Conservation (phyloP, 2,329 filamentous ascomycete genomes). For the Paecilomyces variotii region DNA sequence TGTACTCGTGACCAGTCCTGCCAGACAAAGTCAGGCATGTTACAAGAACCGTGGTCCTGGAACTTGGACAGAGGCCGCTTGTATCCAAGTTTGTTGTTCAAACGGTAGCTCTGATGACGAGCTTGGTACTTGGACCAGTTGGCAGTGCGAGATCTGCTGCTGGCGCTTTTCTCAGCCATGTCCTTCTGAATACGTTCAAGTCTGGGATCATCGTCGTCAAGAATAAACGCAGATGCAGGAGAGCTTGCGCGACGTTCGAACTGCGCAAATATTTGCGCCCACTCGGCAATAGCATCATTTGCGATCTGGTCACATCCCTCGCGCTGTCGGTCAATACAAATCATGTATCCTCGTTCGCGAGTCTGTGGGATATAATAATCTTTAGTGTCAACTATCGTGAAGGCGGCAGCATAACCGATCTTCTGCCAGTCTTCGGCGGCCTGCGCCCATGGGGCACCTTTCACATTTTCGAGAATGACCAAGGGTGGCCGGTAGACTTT, state of each 20-base stretch:
- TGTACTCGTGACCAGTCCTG: conserved; percentile 43
- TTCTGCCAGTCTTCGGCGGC: conserved; percentile 39
- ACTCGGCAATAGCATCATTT: conserved; percentile 7
- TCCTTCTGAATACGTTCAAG: conserved; percentile 45
- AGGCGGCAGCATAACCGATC: conserved; percentile 49
- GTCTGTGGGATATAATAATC: conserved; percentile 68
- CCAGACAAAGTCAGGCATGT: conserved; percentile 50
- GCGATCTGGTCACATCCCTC: conserved; percentile 18
- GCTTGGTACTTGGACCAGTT: conserved; percentile 43
- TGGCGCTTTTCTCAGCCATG: conserved; percentile 25
- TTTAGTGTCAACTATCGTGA: conserved; percentile 56
- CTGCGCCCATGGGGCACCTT: conserved; percentile 49
- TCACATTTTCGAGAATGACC: conserved; percentile 66
- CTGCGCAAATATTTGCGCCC: conserved; percentile 38
- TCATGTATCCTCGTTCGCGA: conserved; percentile 51
- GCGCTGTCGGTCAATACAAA: conserved; percentile 42
- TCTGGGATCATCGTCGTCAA: conserved; percentile 47
- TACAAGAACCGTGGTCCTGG: conserved; percentile 46
- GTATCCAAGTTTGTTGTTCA: conserved; percentile 43
- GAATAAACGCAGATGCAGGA: conserved; percentile 54
- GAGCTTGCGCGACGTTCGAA: conserved; percentile 54
- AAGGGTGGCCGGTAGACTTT: conserved; percentile 50
- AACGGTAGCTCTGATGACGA: conserved; percentile 52
- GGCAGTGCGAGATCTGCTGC: conserved; percentile 16
- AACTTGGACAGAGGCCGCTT: conserved; percentile 53